These are phyloP conservation scores for Drechslera avenae DNA, from an alignment of 2,329 filamentous ascomycete genomes.

Conservation along the genomic window DNA sequence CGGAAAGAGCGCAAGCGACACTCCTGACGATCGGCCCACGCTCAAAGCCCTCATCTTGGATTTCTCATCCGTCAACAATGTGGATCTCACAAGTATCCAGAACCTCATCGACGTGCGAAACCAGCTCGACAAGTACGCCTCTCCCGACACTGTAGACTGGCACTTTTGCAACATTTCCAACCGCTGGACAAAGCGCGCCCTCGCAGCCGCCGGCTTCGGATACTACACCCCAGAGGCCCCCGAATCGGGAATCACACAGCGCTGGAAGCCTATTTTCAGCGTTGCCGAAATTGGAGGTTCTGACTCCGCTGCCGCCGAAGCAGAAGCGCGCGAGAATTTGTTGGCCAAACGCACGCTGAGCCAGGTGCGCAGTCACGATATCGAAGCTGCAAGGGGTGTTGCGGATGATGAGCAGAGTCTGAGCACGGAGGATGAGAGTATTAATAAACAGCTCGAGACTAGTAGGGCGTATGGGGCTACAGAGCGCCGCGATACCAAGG, in stretches of 20 bases:
- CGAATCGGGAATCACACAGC: slow-evolving; percentile 60
- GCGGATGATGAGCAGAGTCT: slow-evolving; percentile 8
- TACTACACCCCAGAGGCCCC: slow-evolving; percentile 66
- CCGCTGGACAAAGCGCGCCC: slow-evolving; percentile 90
- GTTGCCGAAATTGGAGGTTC: slow-evolving; percentile 85
- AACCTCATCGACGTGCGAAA: slow-evolving; percentile 94
- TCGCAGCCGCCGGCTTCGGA: slow-evolving; percentile 89
- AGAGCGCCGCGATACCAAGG: slow-evolving; percentile 7
- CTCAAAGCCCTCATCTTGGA: slow-evolving; percentile 91
- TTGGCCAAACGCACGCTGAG: slow-evolving; percentile 24
- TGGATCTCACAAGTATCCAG: slow-evolving; percentile 92
- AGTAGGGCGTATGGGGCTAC: slow-evolving; percentile 41
- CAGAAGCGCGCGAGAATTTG: slow-evolving; percentile 69
- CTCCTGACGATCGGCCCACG: slow-evolving; percentile 63
- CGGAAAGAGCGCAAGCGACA: slow-evolving; percentile 50
- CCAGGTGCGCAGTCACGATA: slow-evolving; percentile 57
- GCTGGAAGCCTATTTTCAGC: slow-evolving; percentile 93
- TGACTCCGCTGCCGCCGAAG: slow-evolving; percentile 72
- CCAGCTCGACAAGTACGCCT: slow-evolving; percentile 85
- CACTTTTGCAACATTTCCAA: slow-evolving; percentile 93
- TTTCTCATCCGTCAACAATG: slow-evolving; percentile 91
- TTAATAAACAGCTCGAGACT: slow-evolving; percentile 41
- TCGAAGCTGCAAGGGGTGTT: slow-evolving; percentile 21
- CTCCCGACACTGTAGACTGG: slow-evolving; percentile 88
- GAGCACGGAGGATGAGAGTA: slow-evolving; percentile 30